Base-by-base conservation (phyloP, 164 flowering plant genomes). In the Piper longum region DNA sequence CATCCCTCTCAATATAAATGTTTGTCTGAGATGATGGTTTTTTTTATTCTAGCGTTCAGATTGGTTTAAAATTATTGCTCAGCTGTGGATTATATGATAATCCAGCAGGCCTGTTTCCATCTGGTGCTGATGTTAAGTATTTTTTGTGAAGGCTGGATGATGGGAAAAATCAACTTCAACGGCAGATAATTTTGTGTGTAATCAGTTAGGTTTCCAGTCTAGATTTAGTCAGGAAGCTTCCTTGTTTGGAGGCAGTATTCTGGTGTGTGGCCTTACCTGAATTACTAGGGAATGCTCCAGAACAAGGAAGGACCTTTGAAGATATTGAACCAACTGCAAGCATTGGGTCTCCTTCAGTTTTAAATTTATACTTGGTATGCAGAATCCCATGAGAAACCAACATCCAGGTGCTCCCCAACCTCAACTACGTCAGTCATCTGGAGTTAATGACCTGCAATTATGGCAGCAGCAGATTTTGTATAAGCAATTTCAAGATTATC, bases 401-500 rank as follows among this genome's bases (percentile, higher is more conserved):
- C 75, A 78, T 52, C 60, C 73, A 55, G 76, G 76, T 44, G 68
- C 79, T 77, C 72, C 76, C 14, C 85, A 75, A 61, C 73, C 77
- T 71, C 63, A 41, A 17, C 62, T 73, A 26, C 73, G 76, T 72
- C 83, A 79, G 74, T 84, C 73, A 67, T 69, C 78, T 65, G 82
- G 82, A 39, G 54, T 69, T 16, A 71, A 36, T 77, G 89, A 85
- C 59, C 73, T 80, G 71, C 80, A 77, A 68, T 62, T 78, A 66
- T 71, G 82, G 76, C 91, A 85, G 73, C 87, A 80, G 64, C 88
- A 84, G 2, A 18, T 80, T 4, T 79, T 89, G 85, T 56, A 74
- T 57, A 84, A 81, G 71, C 86, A 85, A 73, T 59, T 84, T 68
- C 88, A 86, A 73, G 89, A 81, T 60, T 66, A 85, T 72, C 89